Conservation (phyloP, 345 rosid genomes). For the Aegle marmelos region DNA sequence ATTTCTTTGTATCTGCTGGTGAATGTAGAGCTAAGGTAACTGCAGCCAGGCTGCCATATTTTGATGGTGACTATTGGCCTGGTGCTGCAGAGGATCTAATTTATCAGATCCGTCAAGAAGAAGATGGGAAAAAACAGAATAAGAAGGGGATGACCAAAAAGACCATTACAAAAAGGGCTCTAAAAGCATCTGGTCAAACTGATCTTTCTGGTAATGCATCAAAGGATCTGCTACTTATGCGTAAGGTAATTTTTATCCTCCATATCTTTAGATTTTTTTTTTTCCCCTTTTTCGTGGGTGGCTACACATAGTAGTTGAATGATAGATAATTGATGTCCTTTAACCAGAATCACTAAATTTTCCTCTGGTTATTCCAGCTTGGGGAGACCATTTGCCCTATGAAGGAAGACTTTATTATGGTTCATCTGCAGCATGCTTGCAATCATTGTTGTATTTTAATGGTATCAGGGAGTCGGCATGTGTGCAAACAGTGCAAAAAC, state of each 20-base stretch:
- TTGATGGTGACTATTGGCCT: constrained; percentile 99
- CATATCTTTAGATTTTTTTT: background rate
- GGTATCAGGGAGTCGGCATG: constrained; percentile 91
- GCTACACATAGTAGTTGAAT: background rate
- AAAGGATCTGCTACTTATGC: constrained; percentile 91
- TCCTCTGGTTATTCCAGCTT: constrained; percentile 51
- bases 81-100: constrained; percentile 99
- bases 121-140: constrained; percentile 88
- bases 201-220: constrained; percentile 90
- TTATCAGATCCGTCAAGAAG: constrained; percentile 84
- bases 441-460: constrained; percentile 82
- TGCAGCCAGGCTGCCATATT: constrained; percentile 97
- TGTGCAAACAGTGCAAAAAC: constrained; percentile 88
- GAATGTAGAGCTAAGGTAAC: constrained; percentile 95
- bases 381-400: constrained; percentile 96
- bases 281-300: too few relatives aligned
- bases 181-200: constrained; percentile 94
- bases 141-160: constrained; percentile 83
- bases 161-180: constrained; percentile 88
- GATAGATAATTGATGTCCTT: background rate
- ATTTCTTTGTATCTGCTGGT: constrained; percentile 77
- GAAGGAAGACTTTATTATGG: constrained; percentile 99
- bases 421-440: constrained; percentile 93
- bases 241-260: constrained; percentile 56
- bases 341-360: background rate